Base-by-base conservation (phyloP, 768 basidiomycete genomes). In the Hebeloma cylindrosporum region DNA sequence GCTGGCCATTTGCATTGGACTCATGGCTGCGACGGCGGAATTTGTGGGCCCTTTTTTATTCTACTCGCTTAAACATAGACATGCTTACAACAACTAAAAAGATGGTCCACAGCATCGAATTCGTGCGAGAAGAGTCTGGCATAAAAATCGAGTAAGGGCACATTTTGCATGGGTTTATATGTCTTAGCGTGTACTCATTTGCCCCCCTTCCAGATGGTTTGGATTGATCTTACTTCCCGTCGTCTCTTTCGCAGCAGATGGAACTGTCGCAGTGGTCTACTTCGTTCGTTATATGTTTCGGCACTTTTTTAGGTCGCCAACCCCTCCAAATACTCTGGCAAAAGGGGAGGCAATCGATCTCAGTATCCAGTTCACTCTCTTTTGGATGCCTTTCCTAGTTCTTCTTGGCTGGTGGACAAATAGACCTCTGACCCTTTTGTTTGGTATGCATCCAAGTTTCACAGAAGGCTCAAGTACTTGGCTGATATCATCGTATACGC, bases 301-400 rank as follows among this genome's bases (percentile, higher is more conserved):
- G 27, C 66, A 72, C 41, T 60, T 74, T 50, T 65, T 77, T 55
- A 57, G 59, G 7, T 60, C 63, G 28, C 61, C 67, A 3, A 66
- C 67, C 0, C 66, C 77, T 11, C 83, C 83, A 1, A 67, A 70
- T 4, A 71, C 74, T n/a, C 65, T 86, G 16, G 86, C 86, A 0
- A 79, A 78, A 57, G 83, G 74, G 1, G 74, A 80, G 17, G 80
- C 85, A 4, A 89, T 89, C 46, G 87, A 89, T 58, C 71, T 88
- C 34, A 82, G 80, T 55, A 86, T 88, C 45, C 87, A 89, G 56
- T 88, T 89, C 60, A 73, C 74, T 13, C 68, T 88, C 8, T 85
- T 87, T 63, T 89, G 87, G 87, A 83, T 83, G 77, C 86, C 87
- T 0, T 72, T 87, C 53, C 59, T 88, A 30, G 76, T 83, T 3